Conservation (phyloP, 2,329 filamentous ascomycete species). For the Gliomastix tumulicola region DNA sequence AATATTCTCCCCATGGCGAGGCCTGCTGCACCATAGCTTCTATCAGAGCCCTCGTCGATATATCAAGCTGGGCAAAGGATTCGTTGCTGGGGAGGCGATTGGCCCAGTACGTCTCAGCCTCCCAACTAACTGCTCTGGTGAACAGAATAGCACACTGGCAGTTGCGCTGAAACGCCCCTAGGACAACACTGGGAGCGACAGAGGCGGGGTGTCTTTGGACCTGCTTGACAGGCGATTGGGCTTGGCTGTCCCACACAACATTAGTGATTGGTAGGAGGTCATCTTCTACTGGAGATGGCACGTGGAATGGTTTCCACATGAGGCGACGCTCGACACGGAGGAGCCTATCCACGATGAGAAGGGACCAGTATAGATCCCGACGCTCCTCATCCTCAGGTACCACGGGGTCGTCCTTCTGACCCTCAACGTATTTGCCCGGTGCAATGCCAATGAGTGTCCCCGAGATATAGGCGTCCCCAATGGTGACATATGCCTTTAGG, state of each 20-base stretch:
- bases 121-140: conserved; percentile 18
- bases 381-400: conserved; percentile 27
- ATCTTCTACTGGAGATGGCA: conserved; percentile 26
- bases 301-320: conserved; percentile 21
- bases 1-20: conserved; percentile 24
- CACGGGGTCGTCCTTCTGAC: conserved; percentile 16
- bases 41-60: conserved; percentile 19
- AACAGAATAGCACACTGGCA: conserved; percentile 26
- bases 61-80: conserved; percentile 22
- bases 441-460: conserved; percentile 24
- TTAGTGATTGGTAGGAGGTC: conserved; percentile 25
- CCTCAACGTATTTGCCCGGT: conserved; percentile 26
- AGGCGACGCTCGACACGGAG: conserved; percentile 21
- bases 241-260: conserved; percentile 20
- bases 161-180: conserved; percentile 25
- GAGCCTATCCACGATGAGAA: conserved; percentile 32
- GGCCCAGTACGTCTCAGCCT: conserved; percentile 8
- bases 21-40: conserved; percentile 24
- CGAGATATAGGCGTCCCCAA: conserved; percentile 30
- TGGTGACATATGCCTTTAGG: conserved; percentile 30
- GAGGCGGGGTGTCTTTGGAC: conserved; percentile 17
- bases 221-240: conserved; percentile 11
- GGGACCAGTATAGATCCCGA: conserved; percentile 33
- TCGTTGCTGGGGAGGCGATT: conserved; percentile 12
- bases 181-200: conserved; percentile 17